Evolutionary conservation across 805 yeast species (phyloP), one percentile per base, ranked within the genome.

Genomic region (Kluyveromyces starmeri): DNA sequence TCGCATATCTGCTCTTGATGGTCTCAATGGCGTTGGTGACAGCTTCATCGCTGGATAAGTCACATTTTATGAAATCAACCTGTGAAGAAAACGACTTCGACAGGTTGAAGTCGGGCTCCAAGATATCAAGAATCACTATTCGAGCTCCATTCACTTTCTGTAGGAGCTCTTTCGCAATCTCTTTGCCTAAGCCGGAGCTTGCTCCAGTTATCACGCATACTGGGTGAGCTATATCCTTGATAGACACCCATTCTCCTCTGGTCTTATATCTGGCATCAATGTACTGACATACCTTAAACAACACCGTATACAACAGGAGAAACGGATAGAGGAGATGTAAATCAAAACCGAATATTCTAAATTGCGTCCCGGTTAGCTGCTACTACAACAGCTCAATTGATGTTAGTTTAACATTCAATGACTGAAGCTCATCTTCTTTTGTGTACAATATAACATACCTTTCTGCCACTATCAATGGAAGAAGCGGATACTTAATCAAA

Each of bases 1-100:
- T 50, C 1, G 27, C 23, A 4, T 73, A 46, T 20, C 67, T 62
- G 17, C 46, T 28, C 18, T 51, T 51, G 16, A 84, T 71, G 5
- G 29, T 36, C 5, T 52, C 50, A 8, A 73, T 67, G 11, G 59
- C 51, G 1, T 46, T 44, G 11, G 53, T 44, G 5, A 83, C 67
- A 8, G 65, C 63, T 1, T 47, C 43, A 9, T 64, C 44, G 36
- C 70, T 53, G 24, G 78, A 59, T n/a, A 88, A 76, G 55, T 88
- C 94, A 53, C 95, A 83, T 23, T 58, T 38, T 36, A 65, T 67
- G 47, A 71, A 79, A 6, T 51, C 43, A 5, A 74, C 76, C 3
- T 37, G 34, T 11, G 38, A 9, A 12, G 13, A 14, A 6, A n/a
- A 4, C 7, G 26, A 23, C 13, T 6, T 6, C 14, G 11, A 8